Evolutionary conservation across 1,139 yeast genomes (phyloP).

Genomic region (Pichia sp.): DNA sequence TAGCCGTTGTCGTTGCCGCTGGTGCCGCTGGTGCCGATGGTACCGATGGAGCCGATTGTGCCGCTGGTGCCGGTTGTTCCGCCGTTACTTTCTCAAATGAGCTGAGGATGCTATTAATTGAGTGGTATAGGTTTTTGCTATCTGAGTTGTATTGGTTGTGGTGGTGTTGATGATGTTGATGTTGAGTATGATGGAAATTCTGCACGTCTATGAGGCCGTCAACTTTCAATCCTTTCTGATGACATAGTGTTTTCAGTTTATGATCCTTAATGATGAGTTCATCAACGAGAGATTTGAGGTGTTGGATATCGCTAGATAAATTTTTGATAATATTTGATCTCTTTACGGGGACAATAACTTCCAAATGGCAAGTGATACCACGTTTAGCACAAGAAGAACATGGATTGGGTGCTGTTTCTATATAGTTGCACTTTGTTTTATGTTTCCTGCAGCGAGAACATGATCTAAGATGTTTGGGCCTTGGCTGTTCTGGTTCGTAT

Average conservation of each 20-base stretch:
- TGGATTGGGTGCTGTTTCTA: constrained; percentile 42
- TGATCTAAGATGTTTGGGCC: constrained; percentile 43
- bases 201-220: constrained; percentile 23
- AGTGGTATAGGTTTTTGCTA: background rate
- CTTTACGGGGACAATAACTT: constrained; percentile 34
- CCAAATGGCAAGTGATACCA: constrained; percentile 46
- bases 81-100: too few species aligned
- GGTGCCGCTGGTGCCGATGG: too few species aligned
- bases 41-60: constrained; percentile 5
- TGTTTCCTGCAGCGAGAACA: constrained; percentile 60
- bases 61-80: too few species aligned
- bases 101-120: too few species aligned
- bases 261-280: constrained; percentile 20
- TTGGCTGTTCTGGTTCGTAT: constrained; percentile 22
- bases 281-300: constrained; percentile 26
- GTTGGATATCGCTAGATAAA: constrained; percentile 23
- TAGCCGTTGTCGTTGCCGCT: constrained; percentile 9
- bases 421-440: constrained; percentile 59
- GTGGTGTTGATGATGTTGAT: background rate
- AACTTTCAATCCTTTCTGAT: constrained; percentile 21
- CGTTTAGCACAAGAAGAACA: constrained; percentile 52
- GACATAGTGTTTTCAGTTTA: constrained; percentile 18
- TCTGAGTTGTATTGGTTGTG: background rate
- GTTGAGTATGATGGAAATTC: background rate
- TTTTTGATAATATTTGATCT: constrained; percentile 28